Base-by-base conservation (phyloP, 495 filamentous ascomycete genomes). In the Neurospora sp. region DNA sequence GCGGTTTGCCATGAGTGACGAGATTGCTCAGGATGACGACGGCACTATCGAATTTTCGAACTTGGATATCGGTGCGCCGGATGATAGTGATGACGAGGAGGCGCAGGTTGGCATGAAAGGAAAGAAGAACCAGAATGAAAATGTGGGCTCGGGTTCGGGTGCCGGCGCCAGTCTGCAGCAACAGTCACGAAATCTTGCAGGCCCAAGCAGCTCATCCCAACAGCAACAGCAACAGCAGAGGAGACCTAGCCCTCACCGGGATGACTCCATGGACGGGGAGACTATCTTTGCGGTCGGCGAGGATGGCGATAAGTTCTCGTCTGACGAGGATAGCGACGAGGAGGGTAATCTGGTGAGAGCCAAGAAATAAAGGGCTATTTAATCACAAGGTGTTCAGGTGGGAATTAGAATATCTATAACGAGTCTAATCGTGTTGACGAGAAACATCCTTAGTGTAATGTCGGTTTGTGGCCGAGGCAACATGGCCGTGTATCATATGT, bases 11-110 rank as follows among this genome's bases (percentile, higher is more conserved):
- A 99, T 99, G 96, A 95, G 92, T 83, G 96, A 99, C 77, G 96
- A 99, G 89, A 90, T 99, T 78, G 96, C 96, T 8, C 96, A 98
- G 88, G 94, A 99, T 81, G 96, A 99, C 77, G 96, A 98, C 78
- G 88, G 87, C 35, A 96, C 94, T 12, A 98, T 99, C 77, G 96
- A 99, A 80, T 97, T 99, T 76, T 92, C 92, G 70, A 82, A 82
- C 73, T 70, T 82, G 14, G 94, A 94, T 44, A 92, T 99, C 69
- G 93, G 93, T 38, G 92, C 81, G n/a, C 84, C 84, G 7, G 86
- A 87, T 40, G 86, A 93, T 79, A 87, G 94, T 62, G 95, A 98
- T 76, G 85, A 88, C 41, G 86, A 87, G 75, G 84, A 86, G 80
- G 84, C 84, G 3, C 70, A 79, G 4, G 76, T 85, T 23, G 85